phyloP scores from a whole-genome alignment of 768 basidiomycete species.

The Agaricus sinodeliciosus region DNA sequence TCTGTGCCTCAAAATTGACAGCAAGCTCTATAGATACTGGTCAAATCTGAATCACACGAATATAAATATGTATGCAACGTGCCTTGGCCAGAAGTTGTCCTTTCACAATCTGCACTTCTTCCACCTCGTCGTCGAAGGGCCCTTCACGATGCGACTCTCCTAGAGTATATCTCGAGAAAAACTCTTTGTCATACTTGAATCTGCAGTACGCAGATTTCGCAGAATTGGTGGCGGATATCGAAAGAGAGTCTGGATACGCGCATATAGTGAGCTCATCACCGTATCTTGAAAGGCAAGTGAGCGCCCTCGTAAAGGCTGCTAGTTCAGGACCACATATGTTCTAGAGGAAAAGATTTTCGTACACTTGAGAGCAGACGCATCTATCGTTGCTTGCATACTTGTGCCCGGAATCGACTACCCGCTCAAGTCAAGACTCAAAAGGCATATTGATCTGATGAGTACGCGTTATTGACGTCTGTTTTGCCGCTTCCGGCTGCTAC shows the following conservation, averaged over 20 bases:
- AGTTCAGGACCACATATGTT: slow-evolving; percentile 14
- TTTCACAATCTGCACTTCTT: slow-evolving; percentile 37
- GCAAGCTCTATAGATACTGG: slow-evolving; percentile 40
- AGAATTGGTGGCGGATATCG: slow-evolving; percentile 71
- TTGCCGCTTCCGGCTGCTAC: neutral
- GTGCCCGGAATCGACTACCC: too few species aligned
- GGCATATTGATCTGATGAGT: too few species aligned
- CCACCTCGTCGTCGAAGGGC: slow-evolving; percentile 19
- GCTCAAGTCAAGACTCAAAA: too few species aligned
- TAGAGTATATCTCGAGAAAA: slow-evolving; percentile 65
- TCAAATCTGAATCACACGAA: neutral
- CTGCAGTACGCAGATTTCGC: slow-evolving; percentile 79
- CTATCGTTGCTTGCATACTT: slow-evolving; percentile 64
- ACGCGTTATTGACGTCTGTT: slow-evolving; percentile 6
- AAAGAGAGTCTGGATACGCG: slow-evolving; percentile 52
- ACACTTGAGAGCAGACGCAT: slow-evolving; percentile 50
- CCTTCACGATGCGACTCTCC: slow-evolving; percentile 15
- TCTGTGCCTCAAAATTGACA: slow-evolving; percentile 69
- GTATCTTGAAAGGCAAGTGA: slow-evolving; percentile 74
- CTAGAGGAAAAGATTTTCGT: slow-evolving; percentile 14
- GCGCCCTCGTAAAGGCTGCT: slow-evolving; percentile 66
- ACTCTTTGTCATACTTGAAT: slow-evolving; percentile 60
- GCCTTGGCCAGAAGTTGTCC: slow-evolving; percentile 74
- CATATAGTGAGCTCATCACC: slow-evolving; percentile 75
- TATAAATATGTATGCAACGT: slow-evolving; percentile 7